Percentiles rank a stretch among this genome's conserved stretches.
Conservation (phyloP, 495 filamentous ascomycete species). For the Lepidopterella palustris region DNA sequence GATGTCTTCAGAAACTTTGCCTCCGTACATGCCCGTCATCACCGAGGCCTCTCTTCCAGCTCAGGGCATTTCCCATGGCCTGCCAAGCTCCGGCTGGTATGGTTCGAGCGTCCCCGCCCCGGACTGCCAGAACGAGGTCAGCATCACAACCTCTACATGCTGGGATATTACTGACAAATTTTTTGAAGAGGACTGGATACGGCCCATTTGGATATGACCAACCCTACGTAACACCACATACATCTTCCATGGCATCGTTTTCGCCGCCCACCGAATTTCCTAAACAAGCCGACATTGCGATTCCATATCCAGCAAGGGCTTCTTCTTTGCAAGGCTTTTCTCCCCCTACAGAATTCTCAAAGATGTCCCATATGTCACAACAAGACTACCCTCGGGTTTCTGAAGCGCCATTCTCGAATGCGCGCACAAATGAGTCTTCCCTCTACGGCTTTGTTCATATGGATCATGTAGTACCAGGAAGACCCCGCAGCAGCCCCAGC, state of each 20-base stretch:
- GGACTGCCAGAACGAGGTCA: conserved; percentile 18
- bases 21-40: conserved; percentile 22
- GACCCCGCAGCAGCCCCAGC: conserved; percentile 37
- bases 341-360: conserved; percentile 19
- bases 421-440: conserved; percentile 5
- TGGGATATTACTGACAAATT: not conserved
- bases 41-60: conserved; percentile 19
- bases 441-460: conserved; percentile 16
- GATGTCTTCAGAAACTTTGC: conserved; percentile 23
- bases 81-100: conserved; percentile 25
- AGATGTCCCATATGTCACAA: conserved; percentile 8
- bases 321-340: conserved; percentile 17
- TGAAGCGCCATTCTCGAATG: conserved; percentile 6
- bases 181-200: conserved; percentile 10
- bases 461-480: conserved; percentile 16
- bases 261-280: conserved; percentile 20
- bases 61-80: conserved; percentile 8
- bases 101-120: conserved; percentile 21
- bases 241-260: conserved; percentile 19
- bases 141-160: not conserved
- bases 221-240: conserved; percentile 25
- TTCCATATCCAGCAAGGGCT: conserved; percentile 10
- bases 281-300: conserved; percentile 2
- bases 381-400: conserved; percentile 7
- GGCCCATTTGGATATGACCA: conserved; percentile 18